Conservation (phyloP, 2,329 filamentous ascomycete genomes). For the Ceratocystis diversiconidia region DNA sequence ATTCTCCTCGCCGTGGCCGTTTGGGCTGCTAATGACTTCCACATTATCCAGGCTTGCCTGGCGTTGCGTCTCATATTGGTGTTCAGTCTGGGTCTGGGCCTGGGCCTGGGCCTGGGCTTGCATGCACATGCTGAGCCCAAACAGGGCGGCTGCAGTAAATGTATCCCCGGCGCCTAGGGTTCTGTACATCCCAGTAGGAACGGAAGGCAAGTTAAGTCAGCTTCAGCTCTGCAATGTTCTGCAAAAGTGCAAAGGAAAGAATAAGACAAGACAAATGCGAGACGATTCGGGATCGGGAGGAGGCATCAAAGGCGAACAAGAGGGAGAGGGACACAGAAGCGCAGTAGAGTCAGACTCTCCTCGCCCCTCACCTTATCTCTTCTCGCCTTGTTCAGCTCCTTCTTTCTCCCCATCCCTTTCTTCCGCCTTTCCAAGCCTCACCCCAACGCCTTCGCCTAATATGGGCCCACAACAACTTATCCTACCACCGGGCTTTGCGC, state of each 20-base stretch:
- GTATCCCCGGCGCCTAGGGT: slow-evolving; percentile 63
- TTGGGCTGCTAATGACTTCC: neutral
- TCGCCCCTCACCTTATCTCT: neutral
- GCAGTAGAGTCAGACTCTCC: neutral
- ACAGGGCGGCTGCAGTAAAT: slow-evolving; percentile 59
- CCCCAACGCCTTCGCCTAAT: neutral
- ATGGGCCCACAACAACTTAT: neutral
- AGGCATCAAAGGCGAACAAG: neutral
- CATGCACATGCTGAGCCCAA: slow-evolving; percentile 32
- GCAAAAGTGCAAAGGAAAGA: too few relatives aligned
- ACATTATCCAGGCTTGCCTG: neutral
- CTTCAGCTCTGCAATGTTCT: neutral
- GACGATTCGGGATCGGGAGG: neutral
- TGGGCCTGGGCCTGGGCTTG: slow-evolving; percentile 27
- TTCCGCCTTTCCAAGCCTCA: too few relatives aligned
- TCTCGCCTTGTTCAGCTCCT: too few relatives aligned
- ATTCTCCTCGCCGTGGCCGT: neutral
- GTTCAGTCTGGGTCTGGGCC: neutral
- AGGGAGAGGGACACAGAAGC: neutral
- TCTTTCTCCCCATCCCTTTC: too few relatives aligned
- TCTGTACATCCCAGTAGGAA: slow-evolving; percentile 29
- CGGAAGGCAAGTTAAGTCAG: neutral
- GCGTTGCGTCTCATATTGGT: too few relatives aligned
- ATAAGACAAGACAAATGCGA: neutral
- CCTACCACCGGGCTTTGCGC: neutral